Conservation (phyloP, 768 basidiomycete species). For the Strobilomyces dryophilus region DNA sequence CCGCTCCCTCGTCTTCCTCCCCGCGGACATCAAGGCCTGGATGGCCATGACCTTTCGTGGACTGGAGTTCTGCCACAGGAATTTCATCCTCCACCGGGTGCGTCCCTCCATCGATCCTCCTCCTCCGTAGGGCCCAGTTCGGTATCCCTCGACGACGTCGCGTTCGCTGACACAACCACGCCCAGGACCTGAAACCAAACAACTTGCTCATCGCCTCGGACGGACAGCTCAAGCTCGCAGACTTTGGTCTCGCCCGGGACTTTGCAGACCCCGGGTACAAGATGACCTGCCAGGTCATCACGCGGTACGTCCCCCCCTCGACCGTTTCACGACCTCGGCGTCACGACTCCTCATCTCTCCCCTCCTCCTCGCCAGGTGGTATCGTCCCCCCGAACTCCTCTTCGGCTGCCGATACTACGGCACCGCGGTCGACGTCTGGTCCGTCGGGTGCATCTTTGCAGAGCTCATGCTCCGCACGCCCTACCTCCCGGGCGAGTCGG, state of each 20-base stretch:
- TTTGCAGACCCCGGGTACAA: slow-evolving; percentile 92
- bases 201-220: slow-evolving; percentile 91
- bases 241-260: slow-evolving; percentile 97
- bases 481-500: slow-evolving; percentile 91
- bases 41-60: slow-evolving; percentile 98
- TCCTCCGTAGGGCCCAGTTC: slow-evolving; percentile 7
- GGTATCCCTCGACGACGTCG: slow-evolving; percentile 1
- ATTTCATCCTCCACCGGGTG: slow-evolving; percentile 91
- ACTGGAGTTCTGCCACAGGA: slow-evolving; percentile 96
- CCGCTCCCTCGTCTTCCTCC: slow-evolving; percentile 83
- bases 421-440: slow-evolving; percentile 94
- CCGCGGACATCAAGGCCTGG: slow-evolving; percentile 98
- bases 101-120: slow-evolving; percentile 20
- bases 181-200: slow-evolving; percentile 97
- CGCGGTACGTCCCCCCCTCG: slow-evolving; percentile 56
- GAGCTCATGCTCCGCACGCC: slow-evolving; percentile 96
- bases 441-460: slow-evolving; percentile 95
- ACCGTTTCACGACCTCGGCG: too few relatives aligned
- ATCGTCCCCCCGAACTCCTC: slow-evolving; percentile 92
- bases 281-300: slow-evolving; percentile 99
- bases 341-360: not conserved
- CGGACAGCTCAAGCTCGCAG: slow-evolving; percentile 93
- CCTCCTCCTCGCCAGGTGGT: slow-evolving; percentile 67
- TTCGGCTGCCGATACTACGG: slow-evolving; percentile 90
- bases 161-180: slow-evolving; percentile 9